Percentiles rank a stretch among this genome's conserved stretches.
Conservation (phyloP, 257 asterid genomes). For the Scutellaria barbata region DNA sequence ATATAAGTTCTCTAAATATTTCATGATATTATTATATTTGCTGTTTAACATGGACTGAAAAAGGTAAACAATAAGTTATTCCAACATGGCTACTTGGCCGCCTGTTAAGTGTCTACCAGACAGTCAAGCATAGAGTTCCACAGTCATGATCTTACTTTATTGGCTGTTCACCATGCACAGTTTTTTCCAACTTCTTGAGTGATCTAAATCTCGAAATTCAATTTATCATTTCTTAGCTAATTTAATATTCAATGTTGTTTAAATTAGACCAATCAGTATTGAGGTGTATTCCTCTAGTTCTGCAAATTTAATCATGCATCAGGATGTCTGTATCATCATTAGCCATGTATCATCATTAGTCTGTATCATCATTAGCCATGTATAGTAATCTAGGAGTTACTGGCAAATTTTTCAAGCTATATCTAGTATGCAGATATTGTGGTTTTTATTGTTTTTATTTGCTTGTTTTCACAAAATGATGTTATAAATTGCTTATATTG, state of each 20-base stretch:
- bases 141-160: neutral
- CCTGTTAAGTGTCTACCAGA: neutral
- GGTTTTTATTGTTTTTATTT: conserved; percentile 14
- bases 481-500: conserved; percentile 3
- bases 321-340: conserved; percentile 9
- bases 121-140: neutral
- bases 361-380: conserved; percentile 12
- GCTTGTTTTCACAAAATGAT: neutral
- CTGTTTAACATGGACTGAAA: neutral
- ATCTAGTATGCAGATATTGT: neutral
- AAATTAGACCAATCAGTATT: neutral
- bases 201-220: neutral
- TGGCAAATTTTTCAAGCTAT: neutral
- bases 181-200: neutral
- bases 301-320: neutral
- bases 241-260: neutral
- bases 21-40: neutral
- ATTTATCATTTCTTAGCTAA: neutral
- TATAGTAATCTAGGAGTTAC: conserved; percentile 9
- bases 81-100: neutral
- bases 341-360: conserved; percentile 4
- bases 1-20: conserved; percentile 10
- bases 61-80: neutral
- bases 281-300: neutral
- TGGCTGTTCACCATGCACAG: neutral